Conservation (phyloP, 805 yeast genomes). For the Metschnikowia santaceciliae region DNA sequence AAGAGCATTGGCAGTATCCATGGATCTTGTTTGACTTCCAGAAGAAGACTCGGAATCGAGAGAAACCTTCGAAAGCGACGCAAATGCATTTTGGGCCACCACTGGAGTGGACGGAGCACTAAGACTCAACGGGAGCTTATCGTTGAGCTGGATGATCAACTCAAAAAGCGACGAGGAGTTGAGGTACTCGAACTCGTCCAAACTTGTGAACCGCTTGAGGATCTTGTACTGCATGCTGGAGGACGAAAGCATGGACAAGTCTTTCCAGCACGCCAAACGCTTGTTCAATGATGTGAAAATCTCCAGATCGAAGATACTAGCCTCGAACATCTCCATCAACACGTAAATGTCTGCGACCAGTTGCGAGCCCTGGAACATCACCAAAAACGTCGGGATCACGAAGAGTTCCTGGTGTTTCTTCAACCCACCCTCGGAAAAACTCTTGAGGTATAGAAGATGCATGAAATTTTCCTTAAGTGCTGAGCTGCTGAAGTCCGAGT, state of each 20-base stretch:
- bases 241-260: conserved; percentile 16
- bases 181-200: conserved; percentile 33
- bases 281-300: conserved; percentile 25
- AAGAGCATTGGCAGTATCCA: conserved; percentile 3
- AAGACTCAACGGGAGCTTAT: conserved; percentile 39
- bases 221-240: conserved; percentile 21
- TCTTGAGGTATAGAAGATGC: conserved; percentile 33
- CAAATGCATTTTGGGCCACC: conserved; percentile 12
- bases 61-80: conserved; percentile 9
- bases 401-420: conserved; percentile 38
- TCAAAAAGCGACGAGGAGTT: conserved; percentile 30
- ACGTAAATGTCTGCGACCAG: conserved; percentile 25
- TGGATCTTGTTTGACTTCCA: neutral
- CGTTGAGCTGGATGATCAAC: conserved; percentile 36
- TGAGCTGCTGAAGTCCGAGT: conserved; percentile 2
- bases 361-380: conserved; percentile 25
- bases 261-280: conserved; percentile 28
- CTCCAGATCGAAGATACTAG: conserved; percentile 28
- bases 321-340: conserved; percentile 32
- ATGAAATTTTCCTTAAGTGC: conserved; percentile 25
- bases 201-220: conserved; percentile 20
- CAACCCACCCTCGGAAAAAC: conserved; percentile 35
- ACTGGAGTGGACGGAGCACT: conserved; percentile 44
- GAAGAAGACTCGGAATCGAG: conserved; percentile 6
- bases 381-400: conserved; percentile 34